Percentiles rank a stretch among this genome's conserved stretches.
phyloP scores from a whole-genome alignment of 2,329 filamentous ascomycete species.

The Fusarium albidum region DNA sequence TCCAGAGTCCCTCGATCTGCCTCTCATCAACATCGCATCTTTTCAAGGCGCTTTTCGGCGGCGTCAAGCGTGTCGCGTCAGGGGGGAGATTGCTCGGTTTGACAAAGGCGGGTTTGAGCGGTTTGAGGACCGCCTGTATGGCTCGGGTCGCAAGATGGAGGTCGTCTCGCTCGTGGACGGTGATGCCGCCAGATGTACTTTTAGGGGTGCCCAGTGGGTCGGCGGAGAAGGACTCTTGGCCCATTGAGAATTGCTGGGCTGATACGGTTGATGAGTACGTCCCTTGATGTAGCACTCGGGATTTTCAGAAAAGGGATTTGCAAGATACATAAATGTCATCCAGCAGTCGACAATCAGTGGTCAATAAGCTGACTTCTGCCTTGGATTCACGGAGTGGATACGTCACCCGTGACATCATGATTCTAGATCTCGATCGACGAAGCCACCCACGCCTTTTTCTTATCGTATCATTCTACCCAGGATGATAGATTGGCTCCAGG shows the following conservation, averaged over 20 bases:
- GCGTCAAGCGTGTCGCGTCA: constrained; percentile 18
- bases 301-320: too few species aligned
- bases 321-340: too few species aligned
- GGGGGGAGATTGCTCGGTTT: constrained; percentile 9
- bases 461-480: too few species aligned
- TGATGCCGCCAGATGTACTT: background rate
- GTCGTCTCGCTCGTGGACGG: constrained; percentile 20
- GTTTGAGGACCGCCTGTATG: constrained; percentile 23
- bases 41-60: constrained; percentile 8
- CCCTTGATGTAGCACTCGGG: too few species aligned
- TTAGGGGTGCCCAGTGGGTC: background rate
- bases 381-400: too few species aligned
- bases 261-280: too few species aligned
- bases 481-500: too few species aligned
- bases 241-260: background rate
- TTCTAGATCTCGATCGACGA: too few species aligned
- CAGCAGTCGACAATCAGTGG: too few species aligned
- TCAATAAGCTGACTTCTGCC: too few species aligned
- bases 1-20: constrained; percentile 37
- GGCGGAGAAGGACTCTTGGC: background rate
- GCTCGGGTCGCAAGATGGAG: constrained; percentile 17
- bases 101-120: constrained; percentile 21
- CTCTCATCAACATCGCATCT: constrained; percentile 31
- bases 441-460: too few species aligned
- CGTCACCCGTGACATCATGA: too few species aligned